A percentile compares a stretch with the other conserved stretches of the same genome.
phyloP scores from a whole-genome alignment of 2,329 filamentous ascomycete genomes.

The Magnaporthiopsis poae region DNA sequence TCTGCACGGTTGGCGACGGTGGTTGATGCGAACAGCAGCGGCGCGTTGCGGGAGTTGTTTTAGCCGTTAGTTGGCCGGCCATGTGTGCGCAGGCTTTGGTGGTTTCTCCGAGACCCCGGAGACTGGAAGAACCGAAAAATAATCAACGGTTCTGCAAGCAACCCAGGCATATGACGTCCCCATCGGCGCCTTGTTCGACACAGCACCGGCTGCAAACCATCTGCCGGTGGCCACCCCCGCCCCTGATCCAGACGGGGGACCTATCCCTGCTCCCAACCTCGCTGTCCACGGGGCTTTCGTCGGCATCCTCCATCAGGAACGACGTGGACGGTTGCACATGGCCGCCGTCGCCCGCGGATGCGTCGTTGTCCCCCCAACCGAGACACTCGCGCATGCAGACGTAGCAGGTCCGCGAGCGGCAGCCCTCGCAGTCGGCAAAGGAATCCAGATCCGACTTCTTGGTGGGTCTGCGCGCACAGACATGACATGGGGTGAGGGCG shows the following conservation, averaged over 20 bases:
- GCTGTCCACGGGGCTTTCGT: constrained; percentile 18
- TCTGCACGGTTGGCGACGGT: neutral
- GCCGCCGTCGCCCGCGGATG: constrained; percentile 13
- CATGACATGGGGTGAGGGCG: constrained; percentile 48
- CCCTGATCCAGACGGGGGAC: constrained; percentile 26
- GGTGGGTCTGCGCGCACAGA: constrained; percentile 56
- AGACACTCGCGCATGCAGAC: constrained; percentile 58
- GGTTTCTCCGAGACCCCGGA: neutral
- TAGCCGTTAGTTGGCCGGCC: neutral
- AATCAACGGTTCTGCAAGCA: constrained; percentile 32
- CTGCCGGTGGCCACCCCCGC: constrained; percentile 33
- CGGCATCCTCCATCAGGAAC: constrained; percentile 42
- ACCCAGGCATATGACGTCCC: constrained; percentile 57
- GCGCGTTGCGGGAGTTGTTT: neutral
- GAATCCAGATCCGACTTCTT: constrained; percentile 57
- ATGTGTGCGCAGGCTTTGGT: neutral
- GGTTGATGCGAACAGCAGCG: neutral
- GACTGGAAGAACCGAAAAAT: neutral
- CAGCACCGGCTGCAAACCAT: constrained; percentile 60
- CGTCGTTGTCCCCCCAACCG: constrained; percentile 31
- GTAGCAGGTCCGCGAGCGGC: constrained; percentile 53
- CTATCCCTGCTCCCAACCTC: constrained; percentile 9
- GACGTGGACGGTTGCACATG: constrained; percentile 20
- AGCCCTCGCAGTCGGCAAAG: constrained; percentile 55
- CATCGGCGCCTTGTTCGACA: constrained; percentile 53